Base-by-base conservation (phyloP, 305 asterid species). In the Plantago rigida region DNA sequence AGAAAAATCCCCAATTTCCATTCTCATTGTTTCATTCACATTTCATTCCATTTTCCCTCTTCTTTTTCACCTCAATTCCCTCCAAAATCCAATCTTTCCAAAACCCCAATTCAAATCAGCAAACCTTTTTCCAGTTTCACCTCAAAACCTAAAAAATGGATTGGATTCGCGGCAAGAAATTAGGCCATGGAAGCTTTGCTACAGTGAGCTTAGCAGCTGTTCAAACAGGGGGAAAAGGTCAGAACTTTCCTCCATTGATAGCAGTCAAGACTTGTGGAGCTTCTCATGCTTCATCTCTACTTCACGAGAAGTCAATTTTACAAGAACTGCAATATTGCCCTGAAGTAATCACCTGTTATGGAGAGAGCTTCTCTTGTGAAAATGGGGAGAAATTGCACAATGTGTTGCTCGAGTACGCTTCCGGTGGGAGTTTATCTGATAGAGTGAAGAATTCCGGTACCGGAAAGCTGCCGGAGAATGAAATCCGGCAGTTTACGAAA, bases 171-270 rank as follows among this genome's bases (percentile, higher is more conserved):
- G 93, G 93, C 65, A 78, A 76, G 19, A 77, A 36, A 47, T 58
- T 84, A 29, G 95, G 95, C 3, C 84, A 77, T 31, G 95, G 95
- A 0, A 78, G 84, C 68, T 87, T 82, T 49, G 95, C 80, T 12
- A 77, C 78, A 51, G 93, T 87, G 52, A 80, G 57, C 62, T 51
- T 87, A 57, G 95, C 89, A 9, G 67, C 63, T 50, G 72, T 77
- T 34, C 65, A 62, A 56, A n/a, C n/a, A n/a, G n/a, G n/a, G n/a
- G n/a, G n/a, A n/a, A 62, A 26, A 34, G 54, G 55, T 11, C 22
- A 65, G 1, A 49, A 8, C 0, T 58, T 59, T 34, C 73, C 81
- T n/a, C 76, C 74, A 7, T 48, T 79, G 19, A 74, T 84, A 82
- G 95, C 87, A 31, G 89, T 79, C 39, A 87, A 87, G 65, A 71